Conservation (phyloP, 768 basidiomycete genomes). For the Leccinum barrowsii region DNA sequence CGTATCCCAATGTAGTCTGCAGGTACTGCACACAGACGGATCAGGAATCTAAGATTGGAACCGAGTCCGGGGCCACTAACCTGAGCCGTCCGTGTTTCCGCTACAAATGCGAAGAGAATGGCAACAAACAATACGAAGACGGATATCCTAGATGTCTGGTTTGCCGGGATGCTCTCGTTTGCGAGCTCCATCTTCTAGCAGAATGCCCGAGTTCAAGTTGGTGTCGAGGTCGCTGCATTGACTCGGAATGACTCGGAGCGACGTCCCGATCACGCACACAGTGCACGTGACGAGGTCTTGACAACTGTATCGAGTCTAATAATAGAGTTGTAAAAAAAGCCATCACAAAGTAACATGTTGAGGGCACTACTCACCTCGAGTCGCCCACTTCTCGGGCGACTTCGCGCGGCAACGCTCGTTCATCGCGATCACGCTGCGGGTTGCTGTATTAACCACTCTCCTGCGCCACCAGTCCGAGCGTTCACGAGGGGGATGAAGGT, state of each 20-base stretch:
- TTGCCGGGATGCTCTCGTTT: neutral
- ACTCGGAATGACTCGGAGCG: neutral
- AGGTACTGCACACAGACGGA: slow-evolving; percentile 55
- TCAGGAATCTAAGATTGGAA: slow-evolving; percentile 1
- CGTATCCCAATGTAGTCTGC: slow-evolving; percentile 70
- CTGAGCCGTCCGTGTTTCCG: slow-evolving; percentile 74
- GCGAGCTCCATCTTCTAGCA: slow-evolving; percentile 3
- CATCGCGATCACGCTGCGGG: slow-evolving; percentile 32
- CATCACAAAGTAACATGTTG: slow-evolving; percentile 31
- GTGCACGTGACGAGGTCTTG: slow-evolving; percentile 9
- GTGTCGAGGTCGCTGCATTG: neutral
- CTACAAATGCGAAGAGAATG: slow-evolving; percentile 68
- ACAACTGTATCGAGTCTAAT: neutral
- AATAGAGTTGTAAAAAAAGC: neutral
- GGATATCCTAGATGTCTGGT: slow-evolving; percentile 32
- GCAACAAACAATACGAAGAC: slow-evolving; percentile 55
- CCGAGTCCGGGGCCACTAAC: slow-evolving; percentile 35
- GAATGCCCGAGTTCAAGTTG: neutral
- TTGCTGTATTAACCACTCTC: slow-evolving; percentile 16
- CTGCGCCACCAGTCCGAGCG: slow-evolving; percentile 26
- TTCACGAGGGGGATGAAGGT: slow-evolving; percentile 91
- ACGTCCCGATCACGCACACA: neutral
- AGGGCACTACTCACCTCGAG: slow-evolving; percentile 62
- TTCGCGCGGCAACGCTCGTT: slow-evolving; percentile 38
- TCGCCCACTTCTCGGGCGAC: slow-evolving; percentile 56